phyloP scores from a whole-genome alignment of 2,329 filamentous ascomycete species.

The Mycosphaerelloides madeirae region DNA sequence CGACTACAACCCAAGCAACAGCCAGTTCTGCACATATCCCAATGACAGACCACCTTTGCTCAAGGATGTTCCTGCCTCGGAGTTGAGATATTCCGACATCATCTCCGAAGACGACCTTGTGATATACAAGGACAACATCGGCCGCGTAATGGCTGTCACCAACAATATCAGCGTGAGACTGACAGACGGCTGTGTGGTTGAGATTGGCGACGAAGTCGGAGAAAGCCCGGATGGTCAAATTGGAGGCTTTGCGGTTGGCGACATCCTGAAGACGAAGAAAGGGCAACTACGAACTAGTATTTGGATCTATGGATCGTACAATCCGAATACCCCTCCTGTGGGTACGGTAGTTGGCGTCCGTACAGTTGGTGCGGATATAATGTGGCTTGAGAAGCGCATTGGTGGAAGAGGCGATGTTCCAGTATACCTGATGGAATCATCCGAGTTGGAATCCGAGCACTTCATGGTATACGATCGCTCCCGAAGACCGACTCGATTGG shows the following conservation, averaged over 20 bases:
- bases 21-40: conserved; percentile 13
- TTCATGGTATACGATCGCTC: conserved; percentile 43
- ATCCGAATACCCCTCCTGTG: conserved; percentile 45
- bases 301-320: conserved; percentile 51
- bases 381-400: conserved; percentile 48
- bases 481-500: conserved; percentile 14
- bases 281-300: conserved; percentile 48
- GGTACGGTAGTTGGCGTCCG: conserved; percentile 52
- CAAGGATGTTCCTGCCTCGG: conserved; percentile 27
- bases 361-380: conserved; percentile 43
- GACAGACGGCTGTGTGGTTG: conserved; percentile 51
- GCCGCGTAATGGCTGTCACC: conserved; percentile 47
- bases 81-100: conserved; percentile 27
- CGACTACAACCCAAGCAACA: conserved; percentile 8
- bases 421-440: conserved; percentile 24
- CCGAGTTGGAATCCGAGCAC: conserved; percentile 40
- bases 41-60: conserved; percentile 18
- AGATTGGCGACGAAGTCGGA: conserved; percentile 42
- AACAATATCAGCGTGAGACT: conserved; percentile 50
- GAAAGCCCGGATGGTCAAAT: conserved; percentile 30
- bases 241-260: conserved; percentile 41
- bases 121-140: conserved; percentile 54
- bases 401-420: conserved; percentile 24
- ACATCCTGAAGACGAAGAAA: conserved; percentile 50
- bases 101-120: conserved; percentile 50